Conservation (phyloP, 805 yeast species). For the Cephaloascus albidus region DNA sequence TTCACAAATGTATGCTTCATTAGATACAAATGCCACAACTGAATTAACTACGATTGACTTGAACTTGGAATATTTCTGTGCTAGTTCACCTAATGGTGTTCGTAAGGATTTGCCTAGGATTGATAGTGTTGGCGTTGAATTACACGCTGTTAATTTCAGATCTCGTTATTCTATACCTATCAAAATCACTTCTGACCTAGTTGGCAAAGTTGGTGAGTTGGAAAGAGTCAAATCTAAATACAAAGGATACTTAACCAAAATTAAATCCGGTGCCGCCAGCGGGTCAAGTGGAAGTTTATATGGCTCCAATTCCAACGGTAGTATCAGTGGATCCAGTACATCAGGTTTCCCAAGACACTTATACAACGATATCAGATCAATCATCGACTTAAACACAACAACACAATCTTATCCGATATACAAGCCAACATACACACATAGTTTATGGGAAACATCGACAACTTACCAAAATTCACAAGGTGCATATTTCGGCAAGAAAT, state of each 20-base stretch:
- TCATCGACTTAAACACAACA: neutral
- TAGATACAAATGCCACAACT: neutral
- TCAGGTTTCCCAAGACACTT: neutral
- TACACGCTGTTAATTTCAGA: constrained; percentile 6
- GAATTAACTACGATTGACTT: neutral
- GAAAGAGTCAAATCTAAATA: neutral
- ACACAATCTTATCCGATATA: neutral
- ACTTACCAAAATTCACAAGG: constrained; percentile 5
- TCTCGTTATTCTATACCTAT: neutral
- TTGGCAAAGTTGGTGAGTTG: neutral
- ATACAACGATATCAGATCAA: neutral
- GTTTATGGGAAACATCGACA: constrained; percentile 11
- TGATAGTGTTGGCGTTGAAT: constrained; percentile 10
- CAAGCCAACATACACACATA: neutral
- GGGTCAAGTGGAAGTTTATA: too few species aligned
- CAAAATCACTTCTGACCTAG: neutral
- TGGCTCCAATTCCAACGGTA: too few species aligned
- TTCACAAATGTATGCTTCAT: neutral
- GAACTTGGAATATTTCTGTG: neutral
- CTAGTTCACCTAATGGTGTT: too few species aligned
- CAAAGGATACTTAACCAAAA: neutral
- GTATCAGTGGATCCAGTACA: too few species aligned
- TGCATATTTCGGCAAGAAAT: neutral
- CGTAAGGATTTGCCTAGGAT: neutral
- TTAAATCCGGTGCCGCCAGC: too few species aligned